Evolutionary conservation across 495 filamentous ascomycete species (phyloP).

Genomic region (Penicillium herquei): DNA sequence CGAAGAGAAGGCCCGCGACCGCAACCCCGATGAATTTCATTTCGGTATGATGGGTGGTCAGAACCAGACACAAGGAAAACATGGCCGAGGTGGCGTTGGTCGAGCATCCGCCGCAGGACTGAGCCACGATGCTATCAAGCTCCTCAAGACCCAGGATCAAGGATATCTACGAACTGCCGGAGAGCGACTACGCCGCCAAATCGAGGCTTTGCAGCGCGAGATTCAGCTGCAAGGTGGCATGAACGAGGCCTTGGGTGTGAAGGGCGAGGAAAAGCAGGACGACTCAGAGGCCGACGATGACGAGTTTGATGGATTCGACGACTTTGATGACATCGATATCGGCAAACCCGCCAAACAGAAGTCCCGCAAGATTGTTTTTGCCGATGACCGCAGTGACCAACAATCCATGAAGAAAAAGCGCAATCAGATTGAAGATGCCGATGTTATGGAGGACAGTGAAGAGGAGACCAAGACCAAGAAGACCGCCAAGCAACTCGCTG

Average conservation of each 20-base stretch:
- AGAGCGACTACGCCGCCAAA: slow-evolving; percentile 56
- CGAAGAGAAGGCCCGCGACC: slow-evolving; percentile 74
- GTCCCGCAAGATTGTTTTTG: slow-evolving; percentile 54
- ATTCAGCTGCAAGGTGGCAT: slow-evolving; percentile 42
- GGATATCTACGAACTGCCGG: slow-evolving; percentile 76
- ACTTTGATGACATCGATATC: slow-evolving; percentile 31
- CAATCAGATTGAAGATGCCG: slow-evolving; percentile 17
- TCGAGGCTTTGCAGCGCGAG: slow-evolving; percentile 58
- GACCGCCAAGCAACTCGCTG: slow-evolving; percentile 39
- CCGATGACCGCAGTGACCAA: slow-evolving; percentile 53
- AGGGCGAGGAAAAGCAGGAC: slow-evolving; percentile 24
- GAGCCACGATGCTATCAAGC: slow-evolving; percentile 67
- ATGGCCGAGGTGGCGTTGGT: slow-evolving; percentile 47
- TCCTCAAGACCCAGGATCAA: slow-evolving; percentile 95
- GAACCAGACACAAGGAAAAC: slow-evolving; percentile 54
- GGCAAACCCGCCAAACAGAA: slow-evolving; percentile 22
- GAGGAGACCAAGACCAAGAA: slow-evolving; percentile 28
- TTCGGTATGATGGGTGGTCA: slow-evolving; percentile 77
- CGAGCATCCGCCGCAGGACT: slow-evolving; percentile 45
- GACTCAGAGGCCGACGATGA: slow-evolving; percentile 10
- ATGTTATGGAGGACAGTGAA: slow-evolving; percentile 28
- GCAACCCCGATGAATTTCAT: slow-evolving; percentile 96
- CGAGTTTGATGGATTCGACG: slow-evolving; percentile 25
- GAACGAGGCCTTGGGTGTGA: slow-evolving; percentile 26
- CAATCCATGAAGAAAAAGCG: slow-evolving; percentile 29